Evolutionary conservation across 768 basidiomycete genomes (phyloP), one percentile per base, ranked within the genome.

Genomic region (Gelatoporia subvermispora): DNA sequence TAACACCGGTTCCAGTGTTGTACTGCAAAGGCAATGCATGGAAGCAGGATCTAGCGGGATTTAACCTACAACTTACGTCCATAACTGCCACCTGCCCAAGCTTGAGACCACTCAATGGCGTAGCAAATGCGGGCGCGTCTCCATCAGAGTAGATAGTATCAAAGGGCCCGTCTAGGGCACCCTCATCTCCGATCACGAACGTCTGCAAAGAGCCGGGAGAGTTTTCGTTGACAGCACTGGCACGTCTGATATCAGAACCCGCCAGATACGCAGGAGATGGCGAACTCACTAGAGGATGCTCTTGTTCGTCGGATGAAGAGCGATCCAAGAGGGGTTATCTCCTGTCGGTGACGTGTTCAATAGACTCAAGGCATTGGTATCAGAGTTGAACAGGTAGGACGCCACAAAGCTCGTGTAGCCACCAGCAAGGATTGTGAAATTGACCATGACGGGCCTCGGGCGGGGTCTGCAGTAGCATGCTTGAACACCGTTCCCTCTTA

Each of bases 341-440:
- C 79, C 79, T 4, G 77, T 74, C 9, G 77, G 68, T 7, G 69
- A 76, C 59, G 76, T 74, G 55, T 67, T 64, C 35, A 75, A 48
- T 20, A 81, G 66, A 2, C 74, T 70, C 43, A 86, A 63, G 4
- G 73, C 65, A 15, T 68, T 70, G 17, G 70, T 66, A 18, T 75
- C 68, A 10, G 77, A 65, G 57, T 79, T 74, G 67, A 86, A 87
- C 31, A 78, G 58, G 62, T 85, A 85, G 0, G 80, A 76, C 2
- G 79, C 79, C 46, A 87, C 71, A 55, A 81, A 82, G 50, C 77
- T 64, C 20, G 68, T 63, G 59, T 78, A 85, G 15, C 84, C 84
- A 28, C 84, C 84, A 24, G 84, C 84, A 31, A 86, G 72, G 52
- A 88, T 82, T 3, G 72, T 82, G 59, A 82, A 79, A 47, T 78